Percentiles rank a stretch among this genome's conserved stretches.
These are phyloP conservation scores for Gracilaria gracilis DNA, from an alignment of 23 red algal genomes.

Conservation along the genomic window DNA sequence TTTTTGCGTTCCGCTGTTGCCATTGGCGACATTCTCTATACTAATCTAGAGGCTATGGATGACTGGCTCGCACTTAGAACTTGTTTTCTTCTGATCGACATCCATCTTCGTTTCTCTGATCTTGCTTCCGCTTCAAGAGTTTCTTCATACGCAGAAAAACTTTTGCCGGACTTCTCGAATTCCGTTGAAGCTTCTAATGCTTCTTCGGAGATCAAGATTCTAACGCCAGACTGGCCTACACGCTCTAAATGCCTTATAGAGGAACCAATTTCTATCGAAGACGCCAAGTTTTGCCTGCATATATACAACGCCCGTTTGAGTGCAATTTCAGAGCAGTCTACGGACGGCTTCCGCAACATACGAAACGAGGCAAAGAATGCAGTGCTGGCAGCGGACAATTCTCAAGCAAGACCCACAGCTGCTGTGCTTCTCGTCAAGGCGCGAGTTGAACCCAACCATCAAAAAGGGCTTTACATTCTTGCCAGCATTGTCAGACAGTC, in stretches of 20 bases:
- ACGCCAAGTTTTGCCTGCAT: constrained; percentile 68
- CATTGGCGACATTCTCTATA: constrained; percentile 36
- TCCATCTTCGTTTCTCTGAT: constrained; percentile 35
- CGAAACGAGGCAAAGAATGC: constrained; percentile 72
- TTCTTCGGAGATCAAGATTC: constrained; percentile 33
- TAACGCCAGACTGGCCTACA: constrained; percentile 50
- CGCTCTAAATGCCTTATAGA: constrained; percentile 26
- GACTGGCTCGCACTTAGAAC: constrained; percentile 70
- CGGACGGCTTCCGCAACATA: constrained; percentile 10
- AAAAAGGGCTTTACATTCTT: constrained; percentile 60
- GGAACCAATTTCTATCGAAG: constrained; percentile 39
- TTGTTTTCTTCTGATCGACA: constrained; percentile 63
- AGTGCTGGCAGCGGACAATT: constrained; percentile 52
- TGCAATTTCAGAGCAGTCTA: background rate
- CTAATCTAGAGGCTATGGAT: constrained; percentile 69
- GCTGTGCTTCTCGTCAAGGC: constrained; percentile 74
- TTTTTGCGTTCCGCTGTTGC: constrained; percentile 31
- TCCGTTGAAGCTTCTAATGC: background rate
- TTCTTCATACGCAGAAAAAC: constrained; percentile 46
- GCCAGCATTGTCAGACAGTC: constrained; percentile 43
- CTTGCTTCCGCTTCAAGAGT: constrained; percentile 4
- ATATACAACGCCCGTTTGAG: constrained; percentile 69
- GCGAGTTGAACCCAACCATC: constrained; percentile 35
- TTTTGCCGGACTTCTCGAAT: constrained; percentile 44
- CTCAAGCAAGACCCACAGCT: constrained; percentile 44